Evolutionary conservation across 2,329 filamentous ascomycete genomes (phyloP), one percentile per base, ranked within the genome.

Genomic region (Nigrograna mackinnonii): DNA sequence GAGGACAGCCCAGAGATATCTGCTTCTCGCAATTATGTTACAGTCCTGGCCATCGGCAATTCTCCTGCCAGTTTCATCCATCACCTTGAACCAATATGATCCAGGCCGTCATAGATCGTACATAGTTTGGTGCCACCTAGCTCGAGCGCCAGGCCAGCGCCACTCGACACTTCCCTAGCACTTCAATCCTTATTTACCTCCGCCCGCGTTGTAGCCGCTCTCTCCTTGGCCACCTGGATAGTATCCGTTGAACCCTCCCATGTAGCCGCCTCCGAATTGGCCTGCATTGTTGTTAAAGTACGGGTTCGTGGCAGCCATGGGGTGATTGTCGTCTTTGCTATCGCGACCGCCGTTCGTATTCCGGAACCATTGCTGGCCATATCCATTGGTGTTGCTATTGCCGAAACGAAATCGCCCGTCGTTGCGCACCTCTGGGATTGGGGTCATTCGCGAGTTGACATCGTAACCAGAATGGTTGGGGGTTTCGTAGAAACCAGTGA

Each of bases 291-390:
- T n/a, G n/a, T n/a, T n/a, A n/a, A n/a, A n/a, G 20, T 36, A 35
- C 18, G 21, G 30, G 30, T 41, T 35, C 6, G 22, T 24, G 9
- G 32, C 24, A 22, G 36, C 6, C 7, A n/a, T 36, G 19, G 4
- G 9, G n/a, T 39, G 47, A 36, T 47, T 46, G 12, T 57, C 53
- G 24, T 62, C 57, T 39, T 54, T 62, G 39, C 37, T 48, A n/a
- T 54, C 48, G 38, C 55, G 56, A 12, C 34, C 17, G 12, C 21
- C 17, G 21, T 12, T 22, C 12, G 19, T 20, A 9, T 12, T 17
- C 16, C 19, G 17, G 16, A 20, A 11, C 31, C 31, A 33, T 9
- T 22, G 17, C 22, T 22, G 17, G 22, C 17, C 17, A 3, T 22
- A 11, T 39, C 55, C 52, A 57, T 22, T 52, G 46, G 21, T 50